Evolutionary conservation across 345 rosid species (phyloP).

Genomic region (Euphorbia pulcherrima): DNA sequence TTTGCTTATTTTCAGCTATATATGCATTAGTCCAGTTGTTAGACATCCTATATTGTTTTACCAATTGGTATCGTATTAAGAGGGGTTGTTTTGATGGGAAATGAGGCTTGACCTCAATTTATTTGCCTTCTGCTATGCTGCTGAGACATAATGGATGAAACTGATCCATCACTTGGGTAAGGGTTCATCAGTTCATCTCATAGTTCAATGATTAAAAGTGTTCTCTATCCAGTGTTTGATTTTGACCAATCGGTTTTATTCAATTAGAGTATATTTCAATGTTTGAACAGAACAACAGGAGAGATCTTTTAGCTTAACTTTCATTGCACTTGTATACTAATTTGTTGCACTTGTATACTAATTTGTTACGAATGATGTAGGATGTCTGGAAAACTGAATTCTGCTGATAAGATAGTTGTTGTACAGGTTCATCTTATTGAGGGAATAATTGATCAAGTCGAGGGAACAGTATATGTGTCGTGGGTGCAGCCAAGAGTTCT

Average conservation of each 20-base stretch:
- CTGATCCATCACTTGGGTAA: not conserved
- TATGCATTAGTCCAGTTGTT: no score
- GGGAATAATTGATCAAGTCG: slow-evolving; percentile 96
- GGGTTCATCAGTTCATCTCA: no score
- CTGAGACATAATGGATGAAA: not conserved
- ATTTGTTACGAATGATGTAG: not conserved
- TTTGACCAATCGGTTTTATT: no score
- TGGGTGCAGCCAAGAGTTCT: slow-evolving; percentile 99
- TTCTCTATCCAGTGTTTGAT: not conserved
- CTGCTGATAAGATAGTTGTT: not conserved
- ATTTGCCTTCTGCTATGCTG: not conserved
- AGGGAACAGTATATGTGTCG: slow-evolving; percentile 80
- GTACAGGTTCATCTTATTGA: slow-evolving; percentile 93
- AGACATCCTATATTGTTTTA: no score
- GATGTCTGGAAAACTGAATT: not conserved
- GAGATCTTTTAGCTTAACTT: not conserved
- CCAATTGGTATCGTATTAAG: no score
- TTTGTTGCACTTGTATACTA: not conserved
- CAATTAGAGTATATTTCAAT: not conserved
- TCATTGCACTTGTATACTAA: not conserved
- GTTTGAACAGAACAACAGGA: not conserved
- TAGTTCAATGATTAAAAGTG: not conserved
- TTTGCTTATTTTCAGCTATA: no score
- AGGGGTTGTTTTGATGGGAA: not conserved
- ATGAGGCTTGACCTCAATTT: not conserved